A percentile compares a stretch with the other conserved stretches of the same genome.
Evolutionary conservation across 176 grass and related monocot species (phyloP).

Genomic region (Musa acuminata): DNA sequence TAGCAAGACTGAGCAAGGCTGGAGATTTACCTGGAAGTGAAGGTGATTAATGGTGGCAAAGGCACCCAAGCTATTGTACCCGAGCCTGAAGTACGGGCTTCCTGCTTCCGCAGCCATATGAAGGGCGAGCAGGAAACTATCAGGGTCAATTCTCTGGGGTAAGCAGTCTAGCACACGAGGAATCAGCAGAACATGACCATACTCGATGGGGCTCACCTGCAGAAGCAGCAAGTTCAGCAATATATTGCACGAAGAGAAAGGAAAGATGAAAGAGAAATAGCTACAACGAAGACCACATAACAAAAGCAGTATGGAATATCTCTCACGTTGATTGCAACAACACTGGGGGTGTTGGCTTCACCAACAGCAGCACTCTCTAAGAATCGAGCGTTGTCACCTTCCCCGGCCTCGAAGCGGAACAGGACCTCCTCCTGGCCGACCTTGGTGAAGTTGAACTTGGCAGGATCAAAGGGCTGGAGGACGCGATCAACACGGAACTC

Average conservation of each 20-base stretch:
- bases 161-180: conserved; percentile 60
- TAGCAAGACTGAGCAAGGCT: too few species aligned
- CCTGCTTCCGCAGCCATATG: conserved; percentile 58
- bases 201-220: conserved; percentile 94
- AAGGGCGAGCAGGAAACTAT: conserved; percentile 73
- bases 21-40: conserved; percentile 69
- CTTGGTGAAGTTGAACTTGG: conserved; percentile 85
- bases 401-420: conserved; percentile 46
- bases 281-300: conserved; percentile 3
- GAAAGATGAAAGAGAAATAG: not conserved
- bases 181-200: conserved; percentile 81
- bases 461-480: conserved; percentile 61
- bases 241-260: conserved; percentile 6
- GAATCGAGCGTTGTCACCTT: conserved; percentile 27
- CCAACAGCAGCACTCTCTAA: conserved; percentile 29
- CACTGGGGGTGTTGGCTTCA: conserved; percentile 21
- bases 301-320: not conserved
- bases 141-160: conserved; percentile 72
- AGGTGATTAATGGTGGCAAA: conserved; percentile 98
- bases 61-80: conserved; percentile 94
- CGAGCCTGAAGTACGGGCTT: conserved; percentile 72
- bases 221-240: not conserved
- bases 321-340: conserved; percentile 66
- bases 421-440: conserved; percentile 77
- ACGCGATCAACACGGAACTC: conserved; percentile 82